These are phyloP conservation scores for Sanghuangporus weigelae DNA, from an alignment of 1,284 basidiomycete species.

Conservation along the genomic window DNA sequence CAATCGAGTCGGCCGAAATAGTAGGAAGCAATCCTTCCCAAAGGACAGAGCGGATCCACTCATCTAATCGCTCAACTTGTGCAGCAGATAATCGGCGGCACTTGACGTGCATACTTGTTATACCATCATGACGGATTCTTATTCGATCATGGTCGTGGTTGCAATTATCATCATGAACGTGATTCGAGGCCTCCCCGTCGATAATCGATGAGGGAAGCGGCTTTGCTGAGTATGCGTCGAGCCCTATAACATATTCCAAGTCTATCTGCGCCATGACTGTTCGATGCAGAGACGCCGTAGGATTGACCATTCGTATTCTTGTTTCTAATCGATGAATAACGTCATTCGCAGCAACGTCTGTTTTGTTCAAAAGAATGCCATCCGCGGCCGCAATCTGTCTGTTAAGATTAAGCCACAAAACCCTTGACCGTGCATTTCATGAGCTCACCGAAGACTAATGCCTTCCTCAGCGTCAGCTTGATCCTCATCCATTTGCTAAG, in stretches of 20 bases:
- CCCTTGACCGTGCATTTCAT: not conserved
- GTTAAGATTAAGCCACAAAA: not conserved
- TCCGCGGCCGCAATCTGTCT: conserved; percentile 91
- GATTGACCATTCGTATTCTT: conserved; percentile 70
- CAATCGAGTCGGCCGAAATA: conserved; percentile 20
- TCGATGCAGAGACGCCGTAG: conserved; percentile 64
- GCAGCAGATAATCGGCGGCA: conserved; percentile 50
- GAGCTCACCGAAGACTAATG: conserved; percentile 65
- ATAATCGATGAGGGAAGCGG: conserved; percentile 16
- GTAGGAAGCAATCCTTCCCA: conserved; percentile 59
- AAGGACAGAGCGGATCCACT: conserved; percentile 72
- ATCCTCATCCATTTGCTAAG: conserved; percentile 81
- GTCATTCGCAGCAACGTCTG: conserved; percentile 57
- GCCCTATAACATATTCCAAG: conserved; percentile 68
- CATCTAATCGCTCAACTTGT: conserved; percentile 53
- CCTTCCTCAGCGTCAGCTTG: conserved; percentile 61
- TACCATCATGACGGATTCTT: conserved; percentile 61
- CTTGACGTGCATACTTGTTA: conserved; percentile 66
- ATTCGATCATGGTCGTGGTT: conserved; percentile 27
- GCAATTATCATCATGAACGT: conserved; percentile 26
- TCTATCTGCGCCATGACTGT: conserved; percentile 69
- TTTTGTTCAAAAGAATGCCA: conserved; percentile 86
- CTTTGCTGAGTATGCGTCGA: conserved; percentile 63
- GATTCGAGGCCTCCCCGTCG: conserved; percentile 13
- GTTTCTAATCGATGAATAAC: conserved; percentile 43